These are phyloP conservation scores for Penicillium silybi DNA, from an alignment of 495 filamentous ascomycete species.

Conservation along the genomic window DNA sequence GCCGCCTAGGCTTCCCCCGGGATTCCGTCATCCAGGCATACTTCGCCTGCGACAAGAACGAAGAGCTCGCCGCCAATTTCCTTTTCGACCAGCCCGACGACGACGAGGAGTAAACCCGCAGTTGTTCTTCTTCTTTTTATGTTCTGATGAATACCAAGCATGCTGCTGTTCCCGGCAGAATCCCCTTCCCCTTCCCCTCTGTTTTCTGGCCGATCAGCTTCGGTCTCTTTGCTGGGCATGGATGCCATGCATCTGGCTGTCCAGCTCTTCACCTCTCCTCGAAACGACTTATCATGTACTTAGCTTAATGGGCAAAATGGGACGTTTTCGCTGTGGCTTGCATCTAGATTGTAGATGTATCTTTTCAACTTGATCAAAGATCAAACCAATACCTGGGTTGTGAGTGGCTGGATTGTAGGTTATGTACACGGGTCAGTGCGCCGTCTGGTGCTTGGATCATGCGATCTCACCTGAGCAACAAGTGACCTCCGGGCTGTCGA, in stretches of 20 bases:
- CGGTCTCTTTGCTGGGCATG: background rate
- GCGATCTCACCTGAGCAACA: too few relatives aligned
- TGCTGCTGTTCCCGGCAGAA: constrained; percentile 19
- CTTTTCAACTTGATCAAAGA: background rate
- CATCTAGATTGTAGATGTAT: background rate
- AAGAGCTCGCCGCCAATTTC: constrained; percentile 96
- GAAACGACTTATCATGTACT: constrained; percentile 30
- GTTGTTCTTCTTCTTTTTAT: constrained; percentile 12
- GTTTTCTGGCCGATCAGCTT: constrained; percentile 1
- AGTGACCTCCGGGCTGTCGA: too few relatives aligned
- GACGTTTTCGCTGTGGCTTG: constrained; percentile 17
- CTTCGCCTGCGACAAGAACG: constrained; percentile 99
- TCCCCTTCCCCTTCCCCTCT: constrained; percentile 3
- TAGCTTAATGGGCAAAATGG: constrained; percentile 36
- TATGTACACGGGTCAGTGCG: too few relatives aligned
- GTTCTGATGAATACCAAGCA: constrained; percentile 34
- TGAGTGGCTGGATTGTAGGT: too few relatives aligned
- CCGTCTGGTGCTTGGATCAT: too few relatives aligned
- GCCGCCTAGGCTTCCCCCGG: constrained; percentile 84
- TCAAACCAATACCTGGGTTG: too few relatives aligned
- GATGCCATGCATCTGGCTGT: background rate
- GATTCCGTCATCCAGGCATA: constrained; percentile 97
- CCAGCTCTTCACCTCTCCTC: background rate
- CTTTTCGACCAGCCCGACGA: constrained; percentile 96
- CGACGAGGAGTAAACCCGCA: constrained; percentile 56